These are phyloP conservation scores for Silene latifolia DNA, from an alignment of 148 eudicot genomes.

Conservation along the genomic window DNA sequence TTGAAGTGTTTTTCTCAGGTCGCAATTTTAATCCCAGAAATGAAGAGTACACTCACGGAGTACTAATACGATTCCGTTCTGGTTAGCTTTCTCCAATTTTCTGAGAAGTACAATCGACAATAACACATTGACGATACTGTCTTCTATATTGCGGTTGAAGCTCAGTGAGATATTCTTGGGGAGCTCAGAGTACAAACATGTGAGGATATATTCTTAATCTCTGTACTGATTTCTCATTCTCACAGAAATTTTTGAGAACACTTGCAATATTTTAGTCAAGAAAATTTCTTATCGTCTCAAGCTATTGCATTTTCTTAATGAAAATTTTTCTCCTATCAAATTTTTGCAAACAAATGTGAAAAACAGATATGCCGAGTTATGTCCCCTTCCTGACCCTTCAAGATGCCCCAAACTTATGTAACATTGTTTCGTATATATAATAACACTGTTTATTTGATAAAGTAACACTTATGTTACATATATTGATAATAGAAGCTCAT, in stretches of 20 bases:
- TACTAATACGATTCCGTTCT: constrained; percentile 71
- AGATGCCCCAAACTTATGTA: too few relatives aligned
- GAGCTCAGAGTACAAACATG: constrained; percentile 70
- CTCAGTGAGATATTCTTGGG: constrained; percentile 59
- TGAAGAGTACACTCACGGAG: constrained; percentile 60
- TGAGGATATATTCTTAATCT: constrained; percentile 28
- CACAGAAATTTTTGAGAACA: background rate
- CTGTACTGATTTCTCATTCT: background rate
- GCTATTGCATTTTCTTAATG: background rate
- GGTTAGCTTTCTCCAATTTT: constrained; percentile 38
- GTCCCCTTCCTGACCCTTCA: too few relatives aligned
- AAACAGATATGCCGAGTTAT: constrained; percentile 79
- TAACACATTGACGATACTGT: constrained; percentile 21
- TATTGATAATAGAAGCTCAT: too few relatives aligned
- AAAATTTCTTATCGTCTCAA: background rate
- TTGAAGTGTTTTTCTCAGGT: constrained; percentile 39
- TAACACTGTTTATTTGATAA: too few relatives aligned
- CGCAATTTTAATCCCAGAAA: constrained; percentile 42
- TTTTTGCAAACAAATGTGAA: background rate
- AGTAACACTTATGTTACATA: too few relatives aligned
- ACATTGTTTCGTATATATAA: too few relatives aligned
- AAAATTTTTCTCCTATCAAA: background rate
- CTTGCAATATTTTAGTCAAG: background rate
- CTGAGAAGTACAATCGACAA: background rate
- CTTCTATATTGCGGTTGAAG: constrained; percentile 53